A percentile compares a stretch with the other conserved stretches of the same genome.
phyloP scores from a whole-genome alignment of 495 filamentous ascomycete species.

The Xylaria cubensis region DNA sequence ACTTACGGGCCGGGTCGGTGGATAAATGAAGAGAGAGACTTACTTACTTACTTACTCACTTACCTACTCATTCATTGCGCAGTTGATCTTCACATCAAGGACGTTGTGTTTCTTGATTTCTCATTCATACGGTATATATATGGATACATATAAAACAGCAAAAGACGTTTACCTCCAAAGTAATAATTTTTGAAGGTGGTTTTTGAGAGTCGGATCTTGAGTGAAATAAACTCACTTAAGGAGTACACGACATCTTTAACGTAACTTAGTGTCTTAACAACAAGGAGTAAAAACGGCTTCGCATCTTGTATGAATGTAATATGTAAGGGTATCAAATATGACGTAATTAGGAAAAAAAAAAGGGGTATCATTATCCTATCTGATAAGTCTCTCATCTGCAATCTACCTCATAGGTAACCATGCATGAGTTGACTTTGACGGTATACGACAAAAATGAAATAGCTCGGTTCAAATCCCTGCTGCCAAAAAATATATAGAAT shows the following conservation, averaged over 20 bases:
- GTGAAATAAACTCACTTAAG: neutral
- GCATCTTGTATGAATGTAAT: no score
- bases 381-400: constrained; percentile 9
- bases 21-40: neutral
- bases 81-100: no score
- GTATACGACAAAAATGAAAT: neutral
- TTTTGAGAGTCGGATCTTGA: neutral
- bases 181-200: neutral
- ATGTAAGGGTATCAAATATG: neutral
- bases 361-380: constrained; percentile 3
- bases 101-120: no score
- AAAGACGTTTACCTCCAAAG: no score
- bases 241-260: neutral
- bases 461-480: neutral
- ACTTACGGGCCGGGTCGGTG: no score
- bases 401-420: neutral
- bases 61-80: neutral
- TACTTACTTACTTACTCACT: neutral
- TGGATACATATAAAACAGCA: no score
- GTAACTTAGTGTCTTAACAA: no score
- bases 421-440: neutral
- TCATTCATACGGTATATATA: no score
- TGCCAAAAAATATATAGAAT: constrained; percentile 1
- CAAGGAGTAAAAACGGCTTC: no score
- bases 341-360: neutral